A percentile compares a stretch with the other conserved stretches of the same genome.
These are phyloP conservation scores for Sporobolomyces roseus DNA, from an alignment of 768 basidiomycete genomes.

Conservation along the genomic window DNA sequence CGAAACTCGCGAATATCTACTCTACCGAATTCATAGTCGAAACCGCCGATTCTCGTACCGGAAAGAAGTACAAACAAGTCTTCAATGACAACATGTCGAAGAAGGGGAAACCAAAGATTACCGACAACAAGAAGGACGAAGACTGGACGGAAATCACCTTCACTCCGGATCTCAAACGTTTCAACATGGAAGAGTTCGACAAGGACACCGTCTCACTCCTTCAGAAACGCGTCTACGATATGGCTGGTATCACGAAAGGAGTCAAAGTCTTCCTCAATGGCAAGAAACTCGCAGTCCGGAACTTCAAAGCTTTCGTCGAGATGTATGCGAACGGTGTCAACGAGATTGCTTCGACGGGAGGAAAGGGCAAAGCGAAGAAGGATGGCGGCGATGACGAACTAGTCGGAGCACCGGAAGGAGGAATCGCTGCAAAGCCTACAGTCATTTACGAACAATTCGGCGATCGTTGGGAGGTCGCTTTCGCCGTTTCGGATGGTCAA, in stretches of 20 bases:
- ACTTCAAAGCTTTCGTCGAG: constrained; percentile 95
- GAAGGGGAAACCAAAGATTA: constrained; percentile 85
- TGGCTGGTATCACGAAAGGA: constrained; percentile 91
- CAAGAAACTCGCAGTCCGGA: constrained; percentile 78
- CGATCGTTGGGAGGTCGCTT: constrained; percentile 89
- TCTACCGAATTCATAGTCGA: constrained; percentile 93
- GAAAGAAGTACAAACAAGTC: constrained; percentile 89
- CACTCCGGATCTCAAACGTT: constrained; percentile 82
- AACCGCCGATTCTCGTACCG: constrained; percentile 72
- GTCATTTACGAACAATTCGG: constrained; percentile 76
- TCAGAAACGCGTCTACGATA: constrained; percentile 87
- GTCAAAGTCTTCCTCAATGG: constrained; percentile 92
- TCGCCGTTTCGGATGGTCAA: constrained; percentile 84
- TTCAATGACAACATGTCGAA: constrained; percentile 91
- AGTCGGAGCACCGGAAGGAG: constrained; percentile 46
- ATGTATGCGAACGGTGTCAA: constrained; percentile 74
- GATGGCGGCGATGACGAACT: constrained; percentile 23
- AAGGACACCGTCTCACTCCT: constrained; percentile 83
- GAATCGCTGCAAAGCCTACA: constrained; percentile 67
- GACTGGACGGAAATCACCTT: constrained; percentile 75
- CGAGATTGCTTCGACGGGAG: constrained; percentile 66
- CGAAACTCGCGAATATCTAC: constrained; percentile 97
- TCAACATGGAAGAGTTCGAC: constrained; percentile 80
- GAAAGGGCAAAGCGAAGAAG: constrained; percentile 30
- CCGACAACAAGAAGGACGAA: constrained; percentile 72